Base-by-base conservation (phyloP, 331 rosid species). In the Arachis monticola region DNA sequence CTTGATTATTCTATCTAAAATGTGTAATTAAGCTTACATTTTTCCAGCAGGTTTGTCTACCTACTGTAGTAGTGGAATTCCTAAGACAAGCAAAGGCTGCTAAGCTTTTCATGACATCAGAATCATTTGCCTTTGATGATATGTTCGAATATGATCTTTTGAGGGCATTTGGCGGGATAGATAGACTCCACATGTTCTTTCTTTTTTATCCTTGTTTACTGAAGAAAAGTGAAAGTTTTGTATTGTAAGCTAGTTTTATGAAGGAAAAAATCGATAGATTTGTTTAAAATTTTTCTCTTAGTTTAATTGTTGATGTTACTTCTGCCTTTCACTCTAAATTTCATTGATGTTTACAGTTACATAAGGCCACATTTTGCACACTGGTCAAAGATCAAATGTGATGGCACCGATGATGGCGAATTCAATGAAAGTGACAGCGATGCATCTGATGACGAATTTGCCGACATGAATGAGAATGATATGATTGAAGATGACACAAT, bases 131-230 rank as follows among this genome's bases (percentile, higher is more conserved):
- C 74, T 91, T 88, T 61, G 62, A 87, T 64, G 87, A 88, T 61
- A 75, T 80, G 64, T 88, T 88, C 3, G 99, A 90, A 75, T 89
- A 97, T 8, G 97, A 94, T 64, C 81, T 79, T 78, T 94, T 97
- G 10, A 86, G 58, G 68, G 88, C 87, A 2, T 94, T 87, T 73
- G 99, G 99, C 31, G 97, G 97, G 67, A 72, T 77, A 70, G 92
- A 92, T 79, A 89, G 95, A 78, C 97, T 94, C 3, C 96, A 94
- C 81, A 86, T 78, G 92, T 88, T 90, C 84, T 94, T 94, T 77
- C 99, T 97, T 17, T 94, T 88, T 84, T 97, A 94, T 75, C 99
- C 99, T 5, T 85, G 88, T 78, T 51, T 95, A 64, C 85, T 95
- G 62, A 90, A 79, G 82, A 86, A 55, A 77, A 82, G 96, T 8